Evolutionary conservation across 2,329 filamentous ascomycete species (phyloP), one percentile per base, ranked within the genome.

Genomic region (Verruconis gallopava): DNA sequence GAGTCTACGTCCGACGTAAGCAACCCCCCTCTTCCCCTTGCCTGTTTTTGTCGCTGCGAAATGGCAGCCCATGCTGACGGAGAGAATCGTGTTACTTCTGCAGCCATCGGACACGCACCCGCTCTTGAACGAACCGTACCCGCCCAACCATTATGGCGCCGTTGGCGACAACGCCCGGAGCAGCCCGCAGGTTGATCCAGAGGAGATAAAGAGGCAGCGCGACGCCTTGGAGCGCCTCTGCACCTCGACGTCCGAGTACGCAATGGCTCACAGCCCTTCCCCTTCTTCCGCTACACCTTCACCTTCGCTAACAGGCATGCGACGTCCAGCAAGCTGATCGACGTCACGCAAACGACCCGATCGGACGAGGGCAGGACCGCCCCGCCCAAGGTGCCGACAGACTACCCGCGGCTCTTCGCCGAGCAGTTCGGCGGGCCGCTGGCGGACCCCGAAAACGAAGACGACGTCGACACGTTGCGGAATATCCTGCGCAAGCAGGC

Each of bases 151-250:
- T 38, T 69, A 69, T 49, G 66, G 67, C 50, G 60, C 60, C 41
- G 52, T 60, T 45, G 21, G 43, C 14, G 56, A 53, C 46, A 47
- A 54, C 18, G 59, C 57, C 44, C 54, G 54, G 45, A 53, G 55
- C 33, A 39, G 50, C 5, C 55, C 59, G 44, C 63, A 64, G 51
- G 62, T 61, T 22, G 66, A 69, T 49, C 65, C 65, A 41, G 66
- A 69, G 50, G 66, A 69, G 53, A 56, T 69, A 41, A 56, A 61
- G 45, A 59, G 64, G 48, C 63, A 68, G 51, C 57, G 66, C 32
- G 66, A 69, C 49, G 63, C 61, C 21, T 51, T 69, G 44, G 65
- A 68, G 50, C 60, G 63, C 25, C 66, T 70, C 45, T 69, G 66
- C 39, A 63, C 64, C 35, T 61, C 66, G 48, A 68, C 67, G 11